Percentiles rank a stretch among this genome's conserved stretches.
These are phyloP conservation scores for Trichomonascaceae sp. DNA, from an alignment of 1,139 yeast species.

Conservation along the genomic window DNA sequence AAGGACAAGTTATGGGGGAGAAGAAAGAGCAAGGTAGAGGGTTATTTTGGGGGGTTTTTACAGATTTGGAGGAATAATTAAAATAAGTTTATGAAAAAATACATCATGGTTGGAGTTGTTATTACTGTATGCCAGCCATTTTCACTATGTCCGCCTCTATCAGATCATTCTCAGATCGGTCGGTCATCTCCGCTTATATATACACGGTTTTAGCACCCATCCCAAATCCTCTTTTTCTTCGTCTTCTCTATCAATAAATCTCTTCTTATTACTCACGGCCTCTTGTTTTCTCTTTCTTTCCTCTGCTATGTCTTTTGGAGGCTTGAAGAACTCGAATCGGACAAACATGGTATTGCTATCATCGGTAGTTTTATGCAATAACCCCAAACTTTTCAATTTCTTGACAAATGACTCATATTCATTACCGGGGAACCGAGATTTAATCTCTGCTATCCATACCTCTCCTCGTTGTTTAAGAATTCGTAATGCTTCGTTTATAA, in stretches of 20 bases:
- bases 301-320: conserved; percentile 61
- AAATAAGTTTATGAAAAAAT: too few relatives aligned
- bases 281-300: conserved; percentile 61
- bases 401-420: conserved; percentile 65
- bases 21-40: too few relatives aligned
- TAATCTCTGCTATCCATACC: conserved; percentile 95
- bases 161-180: background rate
- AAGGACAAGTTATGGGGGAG: too few relatives aligned
- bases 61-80: too few relatives aligned
- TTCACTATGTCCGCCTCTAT: too few relatives aligned
- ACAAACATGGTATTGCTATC: conserved; percentile 89
- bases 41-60: too few relatives aligned
- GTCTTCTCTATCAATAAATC: conserved; percentile 62
- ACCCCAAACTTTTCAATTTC: conserved; percentile 69
- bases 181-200: conserved; percentile 74
- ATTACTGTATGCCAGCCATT: too few relatives aligned
- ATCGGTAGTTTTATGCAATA: conserved; percentile 84
- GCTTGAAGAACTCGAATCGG: conserved; percentile 87
- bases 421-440: conserved; percentile 71
- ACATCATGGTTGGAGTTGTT: too few relatives aligned
- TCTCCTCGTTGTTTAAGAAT: conserved; percentile 87
- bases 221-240: conserved; percentile 66
- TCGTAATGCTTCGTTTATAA: conserved; percentile 83
- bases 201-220: conserved; percentile 92
- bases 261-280: conserved; percentile 43